Base-by-base conservation (phyloP, 2,329 filamentous ascomycete genomes). In the Hymenoscyphus fraxineus region DNA sequence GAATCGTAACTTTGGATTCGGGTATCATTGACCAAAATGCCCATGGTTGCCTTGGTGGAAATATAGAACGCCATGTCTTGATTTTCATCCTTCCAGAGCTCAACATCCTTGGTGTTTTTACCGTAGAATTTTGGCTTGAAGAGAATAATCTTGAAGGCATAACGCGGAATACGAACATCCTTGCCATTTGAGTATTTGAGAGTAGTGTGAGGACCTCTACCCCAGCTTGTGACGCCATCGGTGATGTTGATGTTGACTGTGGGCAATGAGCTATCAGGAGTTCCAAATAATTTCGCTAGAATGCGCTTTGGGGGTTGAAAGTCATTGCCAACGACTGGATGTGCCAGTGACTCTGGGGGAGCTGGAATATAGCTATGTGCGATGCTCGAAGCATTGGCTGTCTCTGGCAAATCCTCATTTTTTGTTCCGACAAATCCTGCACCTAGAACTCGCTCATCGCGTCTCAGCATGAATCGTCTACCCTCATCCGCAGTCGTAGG, bases 81-180 rank as follows among this genome's bases (percentile, higher is more conserved):
- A 59, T 79, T 69, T 15, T 63, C 60, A 13, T 68, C 65, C 31
- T 59, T 64, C 64, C 65, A 69, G 16, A 65, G 44, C 15, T 68
- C 58, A 61, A 44, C 47, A 7, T 47, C 56, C 16, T 56, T 70
- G 10, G 79, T 81, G 79, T 81, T 87, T 64, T 83, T 81, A 60
- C 83, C 83, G 64, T 91, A 88, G 64, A 88, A 88, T 12, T 85
- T 85, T 0, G 87, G 83, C 63, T 85, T 87, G 83, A 89, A 92
- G 38, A 95, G 85, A 40, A 92, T 81, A 44, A 97, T 80, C 71
- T 91, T 89, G 70, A 97, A 86, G 0, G 91, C 92, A 67, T 88
- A 88, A 73, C 94, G 94, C 1, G 93, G 92, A 41, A 98, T 86
- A 16, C 88, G 88, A 1, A 81, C 83, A 69, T 97, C 92, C 31